Conservation (phyloP, 805 yeast genomes). For the Ogataea nakhonphanomensis region DNA sequence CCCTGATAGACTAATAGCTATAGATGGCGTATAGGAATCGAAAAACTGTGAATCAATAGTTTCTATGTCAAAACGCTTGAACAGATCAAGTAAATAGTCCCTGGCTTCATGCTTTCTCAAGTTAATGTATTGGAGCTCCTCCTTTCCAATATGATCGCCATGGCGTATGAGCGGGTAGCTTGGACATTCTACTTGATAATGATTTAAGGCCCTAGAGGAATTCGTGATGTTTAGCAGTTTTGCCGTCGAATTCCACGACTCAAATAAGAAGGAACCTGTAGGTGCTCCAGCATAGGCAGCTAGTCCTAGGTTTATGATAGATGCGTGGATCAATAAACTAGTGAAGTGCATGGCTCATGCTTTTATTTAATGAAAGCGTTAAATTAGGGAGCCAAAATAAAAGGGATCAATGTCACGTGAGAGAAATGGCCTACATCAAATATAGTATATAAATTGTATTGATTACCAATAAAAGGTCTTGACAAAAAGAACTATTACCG, state of each 20-base stretch:
- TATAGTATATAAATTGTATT: conserved; percentile 11
- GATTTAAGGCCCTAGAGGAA: not conserved
- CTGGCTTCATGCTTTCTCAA: conserved; percentile 5
- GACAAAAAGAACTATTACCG: conserved; percentile 11
- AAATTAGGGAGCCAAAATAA: conserved; percentile 3
- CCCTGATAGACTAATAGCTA: conserved; percentile 46
- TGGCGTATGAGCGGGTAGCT: conserved; percentile 9
- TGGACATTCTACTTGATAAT: conserved; percentile 14
- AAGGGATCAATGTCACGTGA: not conserved
- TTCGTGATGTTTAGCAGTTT: not conserved
- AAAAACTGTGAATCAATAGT: conserved; percentile 7
- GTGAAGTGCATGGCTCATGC: conserved; percentile 1
- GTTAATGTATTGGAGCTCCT: conserved; percentile 9
- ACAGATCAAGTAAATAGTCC: conserved; percentile 6
- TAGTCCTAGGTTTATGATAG: not conserved
- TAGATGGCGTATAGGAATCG: conserved; percentile 14
- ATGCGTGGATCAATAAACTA: not conserved
- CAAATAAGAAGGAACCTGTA: not conserved
- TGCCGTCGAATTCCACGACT: not conserved
- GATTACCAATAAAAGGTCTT: conserved; percentile 2
- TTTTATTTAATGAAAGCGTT: conserved; percentile 2
- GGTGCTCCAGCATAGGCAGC: not conserved
- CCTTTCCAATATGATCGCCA: conserved; percentile 14
- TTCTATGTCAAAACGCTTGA: conserved; percentile 13
- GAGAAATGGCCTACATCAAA: not conserved